These are phyloP conservation scores for Colletotrichum kahawae DNA, from an alignment of 2,329 filamentous ascomycete genomes.

Conservation along the genomic window DNA sequence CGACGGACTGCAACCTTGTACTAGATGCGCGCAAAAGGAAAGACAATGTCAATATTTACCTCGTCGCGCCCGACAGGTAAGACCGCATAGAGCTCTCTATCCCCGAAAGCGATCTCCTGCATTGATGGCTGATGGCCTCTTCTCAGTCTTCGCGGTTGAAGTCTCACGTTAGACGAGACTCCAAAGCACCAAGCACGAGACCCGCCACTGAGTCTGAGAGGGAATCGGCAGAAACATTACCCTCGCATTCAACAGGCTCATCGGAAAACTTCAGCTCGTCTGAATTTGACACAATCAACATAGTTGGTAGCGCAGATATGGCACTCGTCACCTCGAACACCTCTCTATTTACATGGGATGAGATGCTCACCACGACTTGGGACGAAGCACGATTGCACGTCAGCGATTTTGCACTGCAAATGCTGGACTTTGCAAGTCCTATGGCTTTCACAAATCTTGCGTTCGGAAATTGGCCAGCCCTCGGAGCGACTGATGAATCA, in stretches of 20 bases:
- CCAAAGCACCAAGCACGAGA: not conserved
- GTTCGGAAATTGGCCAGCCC: not conserved
- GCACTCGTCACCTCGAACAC: not conserved
- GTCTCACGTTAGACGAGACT: not conserved
- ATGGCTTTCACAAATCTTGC: not conserved
- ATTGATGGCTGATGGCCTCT: not conserved
- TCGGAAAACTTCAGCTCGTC: not conserved
- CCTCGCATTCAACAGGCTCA: not conserved
- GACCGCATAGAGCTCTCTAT: accelerated
- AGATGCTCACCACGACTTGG: not conserved
- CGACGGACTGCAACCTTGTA: not conserved
- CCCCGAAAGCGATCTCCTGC: not conserved
- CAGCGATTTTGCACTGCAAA: not conserved
- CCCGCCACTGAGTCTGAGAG: not conserved
- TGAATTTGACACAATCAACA: not conserved
- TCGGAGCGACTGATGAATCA: not conserved
- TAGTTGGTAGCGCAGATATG: not conserved
- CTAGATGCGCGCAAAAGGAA: not conserved
- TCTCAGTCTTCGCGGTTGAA: not conserved
- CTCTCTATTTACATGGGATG: not conserved
- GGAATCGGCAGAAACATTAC: not conserved
- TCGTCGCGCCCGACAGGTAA: not conserved
- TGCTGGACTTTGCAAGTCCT: not conserved
- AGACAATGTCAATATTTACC: not conserved
- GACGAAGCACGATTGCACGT: not conserved